A percentile compares a stretch with the other conserved stretches of the same genome.
Evolutionary conservation across 2,329 filamentous ascomycete genomes (phyloP).

Genomic region (Ciborinia camelliae): DNA sequence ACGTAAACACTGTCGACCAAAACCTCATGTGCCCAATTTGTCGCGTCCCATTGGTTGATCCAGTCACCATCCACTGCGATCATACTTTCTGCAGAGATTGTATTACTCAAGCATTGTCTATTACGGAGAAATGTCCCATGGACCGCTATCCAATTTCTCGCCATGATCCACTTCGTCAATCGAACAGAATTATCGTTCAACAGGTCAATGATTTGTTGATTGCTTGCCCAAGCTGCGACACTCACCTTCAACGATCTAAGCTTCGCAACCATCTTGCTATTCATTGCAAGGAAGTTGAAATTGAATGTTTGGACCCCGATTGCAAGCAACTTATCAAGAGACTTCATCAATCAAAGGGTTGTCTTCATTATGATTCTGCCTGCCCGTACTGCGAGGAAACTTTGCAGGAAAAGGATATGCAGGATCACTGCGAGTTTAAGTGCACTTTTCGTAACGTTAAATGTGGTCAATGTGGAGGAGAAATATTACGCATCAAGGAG

Average conservation of each 20-base stretch:
- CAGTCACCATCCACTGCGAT: constrained; percentile 59
- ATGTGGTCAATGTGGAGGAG: constrained; percentile 33
- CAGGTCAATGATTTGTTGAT: constrained; percentile 59
- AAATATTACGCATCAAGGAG: constrained; percentile 32
- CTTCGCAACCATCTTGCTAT: constrained; percentile 54
- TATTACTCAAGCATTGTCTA: constrained; percentile 44
- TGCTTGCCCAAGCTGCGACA: constrained; percentile 56
- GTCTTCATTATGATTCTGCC: constrained; percentile 50
- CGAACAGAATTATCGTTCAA: constrained; percentile 51
- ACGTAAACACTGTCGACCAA: constrained; percentile 38
- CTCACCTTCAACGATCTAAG: constrained; percentile 50
- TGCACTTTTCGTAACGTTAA: constrained; percentile 42
- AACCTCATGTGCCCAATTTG: constrained; percentile 47
- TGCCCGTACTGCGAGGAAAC: constrained; percentile 54
- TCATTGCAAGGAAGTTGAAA: constrained; percentile 54
- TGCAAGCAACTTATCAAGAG: constrained; percentile 52
- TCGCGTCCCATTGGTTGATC: constrained; percentile 57
- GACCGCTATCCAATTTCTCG: constrained; percentile 49
- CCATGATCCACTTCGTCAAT: constrained; percentile 34
- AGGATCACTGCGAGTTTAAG: constrained; percentile 46
- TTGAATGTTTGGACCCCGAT: constrained; percentile 48
- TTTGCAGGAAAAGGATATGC: constrained; percentile 46
- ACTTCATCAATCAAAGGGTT: constrained; percentile 50
- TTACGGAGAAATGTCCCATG: constrained; percentile 52
- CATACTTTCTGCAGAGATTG: constrained; percentile 64